Base-by-base conservation (phyloP, 495 filamentous ascomycete species). In the Neurospora discreta region DNA sequence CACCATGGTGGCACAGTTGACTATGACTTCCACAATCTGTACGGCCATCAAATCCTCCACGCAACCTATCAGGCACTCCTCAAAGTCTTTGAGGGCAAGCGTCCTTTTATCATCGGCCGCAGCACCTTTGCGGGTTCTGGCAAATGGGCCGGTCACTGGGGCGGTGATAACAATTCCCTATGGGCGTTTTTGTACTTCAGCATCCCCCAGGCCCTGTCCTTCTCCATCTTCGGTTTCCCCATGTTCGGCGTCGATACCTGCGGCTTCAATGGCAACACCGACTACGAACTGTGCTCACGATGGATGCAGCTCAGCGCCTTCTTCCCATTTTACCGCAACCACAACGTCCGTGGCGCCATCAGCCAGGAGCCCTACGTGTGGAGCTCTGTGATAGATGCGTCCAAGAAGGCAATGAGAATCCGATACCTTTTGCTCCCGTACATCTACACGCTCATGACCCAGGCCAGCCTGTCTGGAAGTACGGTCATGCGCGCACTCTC, bases 271-370 rank as follows among this genome's bases (percentile, higher is more conserved):
- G 88, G 87, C 39, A 93, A 95, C 75, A 82, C 85, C 0, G 89
- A 90, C 73, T 85, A 88, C 73, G 92, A 95, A 78, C 87, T 97
- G 13, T 97, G 93, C 77, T 87, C 87, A 70, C 87, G 93, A 9
- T 97, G 93, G 93, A 95, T 94, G 92, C 90, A 93, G 79, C 85
- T 96, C 1, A 86, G 84, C 1, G 92, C 93, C 26, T 95, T 96
- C 84, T 93, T 94, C 82, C 91, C 92, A 6, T 96, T 95, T 82
- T 97, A 94, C 79, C 87, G 92, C 4, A 95, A 95, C 79, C 93
- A 97, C 82, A 94, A 95, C 77, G 82, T 82, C 3, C 81, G 90
- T 23, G 83, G 83, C 2, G 86, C 90, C 23, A 85, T 85, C 70
- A 73, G 85, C 0, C 93, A 97, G 78, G 93, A 97, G 79, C 90